Evolutionary conservation across 139 green algal genomes (phyloP).

Genomic region (Pedinophyceae sp.): DNA sequence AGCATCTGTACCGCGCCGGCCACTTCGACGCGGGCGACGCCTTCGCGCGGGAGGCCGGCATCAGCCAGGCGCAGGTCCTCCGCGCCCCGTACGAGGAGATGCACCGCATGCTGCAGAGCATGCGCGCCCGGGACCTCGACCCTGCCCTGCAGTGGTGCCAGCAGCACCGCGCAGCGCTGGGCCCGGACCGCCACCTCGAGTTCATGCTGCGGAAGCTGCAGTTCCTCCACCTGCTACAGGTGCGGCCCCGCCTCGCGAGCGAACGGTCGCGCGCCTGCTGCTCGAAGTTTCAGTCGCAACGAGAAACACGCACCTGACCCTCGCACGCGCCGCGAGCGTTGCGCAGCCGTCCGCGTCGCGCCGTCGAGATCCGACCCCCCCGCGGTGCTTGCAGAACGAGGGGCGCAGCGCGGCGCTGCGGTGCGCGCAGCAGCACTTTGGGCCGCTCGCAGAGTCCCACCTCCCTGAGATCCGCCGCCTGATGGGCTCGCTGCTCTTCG

Average conservation of each 20-base stretch:
- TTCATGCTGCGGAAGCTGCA: conserved; percentile 68
- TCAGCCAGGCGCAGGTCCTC: conserved; percentile 28
- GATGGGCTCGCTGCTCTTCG: conserved; percentile 75
- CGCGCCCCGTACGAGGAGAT: conserved; percentile 50
- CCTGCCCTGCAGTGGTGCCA: conserved; percentile 69
- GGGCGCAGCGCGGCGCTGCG: conserved; percentile 36
- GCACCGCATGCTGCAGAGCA: conserved; percentile 56
- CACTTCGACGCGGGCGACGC: conserved; percentile 58
- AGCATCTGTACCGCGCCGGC: conserved; percentile 79
- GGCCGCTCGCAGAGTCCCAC: conserved; percentile 21
- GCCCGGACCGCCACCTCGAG: conserved; percentile 35
- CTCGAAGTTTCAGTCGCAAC: not conserved
- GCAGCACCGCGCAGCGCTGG: conserved; percentile 32
- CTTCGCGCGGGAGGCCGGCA: conserved; percentile 56
- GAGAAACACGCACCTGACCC: not conserved
- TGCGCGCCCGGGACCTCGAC: conserved; percentile 33
- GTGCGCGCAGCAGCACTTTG: conserved; percentile 62
- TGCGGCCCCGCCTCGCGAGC: conserved; percentile 13
- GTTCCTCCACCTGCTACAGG: conserved; percentile 55
- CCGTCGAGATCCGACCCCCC: not conserved
- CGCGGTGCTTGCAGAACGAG: conserved; percentile 1
- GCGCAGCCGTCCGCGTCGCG: conserved; percentile 7
- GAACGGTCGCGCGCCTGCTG: not conserved
- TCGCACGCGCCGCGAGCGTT: not conserved
- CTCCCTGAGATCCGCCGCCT: conserved; percentile 61